These are phyloP conservation scores for Phaeosphaeriaceae sp. DNA, from an alignment of 2,329 filamentous ascomycete species.

Conservation along the genomic window DNA sequence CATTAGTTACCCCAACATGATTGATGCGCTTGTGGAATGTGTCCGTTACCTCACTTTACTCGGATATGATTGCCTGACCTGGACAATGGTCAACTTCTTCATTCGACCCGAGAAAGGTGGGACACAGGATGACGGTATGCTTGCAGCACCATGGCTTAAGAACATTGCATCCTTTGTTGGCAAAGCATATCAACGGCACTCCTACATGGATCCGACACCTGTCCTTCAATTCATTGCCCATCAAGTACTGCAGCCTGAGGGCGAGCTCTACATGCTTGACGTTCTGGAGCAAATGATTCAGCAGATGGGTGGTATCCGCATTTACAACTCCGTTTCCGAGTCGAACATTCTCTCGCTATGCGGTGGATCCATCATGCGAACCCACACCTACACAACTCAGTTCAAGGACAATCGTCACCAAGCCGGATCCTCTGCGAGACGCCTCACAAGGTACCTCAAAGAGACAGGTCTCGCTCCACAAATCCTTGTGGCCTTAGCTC, in stretches of 20 bases:
- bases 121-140: conserved; percentile 69
- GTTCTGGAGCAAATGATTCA: conserved; percentile 89
- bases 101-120: conserved; percentile 64
- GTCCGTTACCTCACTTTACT: conserved; percentile 92
- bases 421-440: conserved; percentile 74
- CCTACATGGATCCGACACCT: conserved; percentile 81
- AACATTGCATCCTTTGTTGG: conserved; percentile 91
- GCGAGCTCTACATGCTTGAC: conserved; percentile 89
- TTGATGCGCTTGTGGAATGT: conserved; percentile 93
- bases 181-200: conserved; percentile 85
- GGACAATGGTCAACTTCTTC: conserved; percentile 82
- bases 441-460: conserved; percentile 79
- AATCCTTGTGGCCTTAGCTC: conserved; percentile 86
- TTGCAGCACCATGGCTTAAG: conserved; percentile 91
- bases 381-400: conserved; percentile 77
- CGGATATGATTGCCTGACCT: conserved; percentile 91
- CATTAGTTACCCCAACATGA: conserved; percentile 92
- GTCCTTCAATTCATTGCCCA: conserved; percentile 89
- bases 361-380: conserved; percentile 79
- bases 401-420: conserved; percentile 84
- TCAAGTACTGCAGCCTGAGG: conserved; percentile 74
- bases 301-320: conserved; percentile 92
- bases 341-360: conserved; percentile 86
- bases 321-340: conserved; percentile 87
- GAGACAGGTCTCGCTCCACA: conserved; percentile 80